Conservation (phyloP, 768 basidiomycete genomes). For the Goffeauzyma gilvescens region DNA sequence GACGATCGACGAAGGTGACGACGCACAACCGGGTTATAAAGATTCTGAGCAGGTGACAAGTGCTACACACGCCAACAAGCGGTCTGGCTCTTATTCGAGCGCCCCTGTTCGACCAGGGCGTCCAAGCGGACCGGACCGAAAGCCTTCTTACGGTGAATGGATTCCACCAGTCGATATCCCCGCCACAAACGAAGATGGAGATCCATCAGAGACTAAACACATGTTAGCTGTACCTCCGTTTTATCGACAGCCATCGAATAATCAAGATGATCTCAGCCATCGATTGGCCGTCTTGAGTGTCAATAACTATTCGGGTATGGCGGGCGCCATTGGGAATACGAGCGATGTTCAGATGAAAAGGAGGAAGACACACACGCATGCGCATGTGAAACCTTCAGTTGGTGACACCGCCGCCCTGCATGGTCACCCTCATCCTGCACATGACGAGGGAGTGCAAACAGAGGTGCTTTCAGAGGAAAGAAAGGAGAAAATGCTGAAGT, state of each 20-base stretch:
- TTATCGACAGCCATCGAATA: slow-evolving; percentile 1
- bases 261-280: slow-evolving; percentile 5
- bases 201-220: not conserved
- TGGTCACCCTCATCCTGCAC: too few species aligned
- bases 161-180: slow-evolving; percentile 1
- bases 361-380: too few species aligned
- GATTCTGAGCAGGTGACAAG: too few species aligned
- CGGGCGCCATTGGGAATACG: not conserved
- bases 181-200: not conserved
- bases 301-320: slow-evolving; percentile 5
- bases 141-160: slow-evolving; percentile 9
- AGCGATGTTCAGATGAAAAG: slow-evolving; percentile 1
- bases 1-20: too few species aligned
- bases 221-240: slow-evolving; percentile 7
- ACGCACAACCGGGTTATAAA: too few species aligned
- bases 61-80: too few species aligned
- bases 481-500: too few species aligned
- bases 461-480: not conserved
- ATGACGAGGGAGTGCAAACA: not conserved
- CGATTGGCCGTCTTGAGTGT: slow-evolving; percentile 10
- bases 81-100: too few species aligned
- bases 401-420: not conserved
- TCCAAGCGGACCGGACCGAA: too few species aligned
- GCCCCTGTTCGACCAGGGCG: too few species aligned
- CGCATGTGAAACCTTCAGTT: not conserved